These are phyloP conservation scores for Penicillium silybi DNA, from an alignment of 495 filamentous ascomycete species.

Conservation along the genomic window DNA sequence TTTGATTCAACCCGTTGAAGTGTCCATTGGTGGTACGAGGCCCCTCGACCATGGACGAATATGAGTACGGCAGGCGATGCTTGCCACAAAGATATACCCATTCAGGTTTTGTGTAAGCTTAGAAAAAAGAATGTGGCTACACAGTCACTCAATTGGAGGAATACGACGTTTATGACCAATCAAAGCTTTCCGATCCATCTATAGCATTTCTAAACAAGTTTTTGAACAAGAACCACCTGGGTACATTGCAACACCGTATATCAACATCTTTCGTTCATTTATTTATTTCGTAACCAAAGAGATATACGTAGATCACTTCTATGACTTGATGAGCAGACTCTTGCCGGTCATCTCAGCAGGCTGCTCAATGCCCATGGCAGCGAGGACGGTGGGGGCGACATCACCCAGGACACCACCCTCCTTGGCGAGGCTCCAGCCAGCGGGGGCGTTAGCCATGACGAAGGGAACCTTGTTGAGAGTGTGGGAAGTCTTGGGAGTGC, in stretches of 20 bases:
- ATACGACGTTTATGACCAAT: not conserved
- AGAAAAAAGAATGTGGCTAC: not conserved
- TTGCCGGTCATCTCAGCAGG: slow-evolving; percentile 88
- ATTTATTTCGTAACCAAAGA: slow-evolving; percentile 21
- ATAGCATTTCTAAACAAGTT: not conserved
- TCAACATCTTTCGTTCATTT: slow-evolving; percentile 20
- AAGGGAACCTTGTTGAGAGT: slow-evolving; percentile 97
- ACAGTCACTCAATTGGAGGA: not conserved
- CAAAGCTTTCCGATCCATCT: not conserved
- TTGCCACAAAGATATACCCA: slow-evolving; percentile 19
- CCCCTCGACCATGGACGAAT: not conserved
- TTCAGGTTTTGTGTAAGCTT: slow-evolving; percentile 1
- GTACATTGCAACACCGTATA: slow-evolving; percentile 1
- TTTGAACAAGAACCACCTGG: not conserved
- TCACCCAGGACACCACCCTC: slow-evolving; percentile 85
- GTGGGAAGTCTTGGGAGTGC: slow-evolving; percentile 95
- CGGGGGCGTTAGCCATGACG: slow-evolving; percentile 94
- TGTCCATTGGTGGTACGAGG: not conserved
- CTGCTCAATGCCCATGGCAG: slow-evolving; percentile 82
- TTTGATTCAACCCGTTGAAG: not conserved
- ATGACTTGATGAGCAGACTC: slow-evolving; percentile 73
- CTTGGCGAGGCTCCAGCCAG: slow-evolving; percentile 84
- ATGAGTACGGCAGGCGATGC: not conserved
- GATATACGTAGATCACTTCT: slow-evolving; percentile 4
- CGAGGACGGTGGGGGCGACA: slow-evolving; percentile 89